Base-by-base conservation (phyloP, 2,329 filamentous ascomycete genomes). In the Aspergillus candidus region DNA sequence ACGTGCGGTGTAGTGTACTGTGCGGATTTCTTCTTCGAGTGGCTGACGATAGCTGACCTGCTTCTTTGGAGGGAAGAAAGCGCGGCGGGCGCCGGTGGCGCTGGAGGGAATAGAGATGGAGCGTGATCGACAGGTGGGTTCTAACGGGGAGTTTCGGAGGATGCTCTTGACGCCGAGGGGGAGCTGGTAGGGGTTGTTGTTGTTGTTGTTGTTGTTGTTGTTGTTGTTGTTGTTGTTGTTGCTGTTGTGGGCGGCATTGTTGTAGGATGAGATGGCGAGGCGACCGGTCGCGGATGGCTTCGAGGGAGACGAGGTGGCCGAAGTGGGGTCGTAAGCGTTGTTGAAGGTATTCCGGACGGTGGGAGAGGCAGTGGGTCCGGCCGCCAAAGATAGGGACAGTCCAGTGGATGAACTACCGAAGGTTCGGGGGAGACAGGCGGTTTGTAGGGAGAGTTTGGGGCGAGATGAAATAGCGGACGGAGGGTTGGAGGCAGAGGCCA, bases 381-480 rank as follows among this genome's bases (percentile, higher is more conserved):
- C 68, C 39, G 74, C 75, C 15, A 78, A 65, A 2, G 74, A 74
- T 35, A 79, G 67, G 11, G 75, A 72, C 36, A 80, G 62, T 43
- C 72, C 74, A 17, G 65, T 69, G n/a, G 73, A 72, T 32, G 71
- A 72, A 49, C 73, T 78, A 44, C 75, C 76, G 58, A 78, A 79
- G 15, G 73, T 72, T 40, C 72, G 67, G 32, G 70, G 68, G 2
- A 72, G 60, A 35, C 67, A 64, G 11, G 73, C 64, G 11, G 80
- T 83, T 65, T 83, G 77, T 41, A 83, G 70, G 32, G 77, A 78
- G 40, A 83, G 71, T 62, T 80, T 82, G 1, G 80, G 80, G 47
- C 77, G 68, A 41, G 68, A 66, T 31, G 56, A 50, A 30, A 56
- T 50, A 13, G 47, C 35, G 46, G 49, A 8, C 38, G 50, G 38